Evolutionary conservation across 257 asterid species (phyloP).

Genomic region (Plantago major): DNA sequence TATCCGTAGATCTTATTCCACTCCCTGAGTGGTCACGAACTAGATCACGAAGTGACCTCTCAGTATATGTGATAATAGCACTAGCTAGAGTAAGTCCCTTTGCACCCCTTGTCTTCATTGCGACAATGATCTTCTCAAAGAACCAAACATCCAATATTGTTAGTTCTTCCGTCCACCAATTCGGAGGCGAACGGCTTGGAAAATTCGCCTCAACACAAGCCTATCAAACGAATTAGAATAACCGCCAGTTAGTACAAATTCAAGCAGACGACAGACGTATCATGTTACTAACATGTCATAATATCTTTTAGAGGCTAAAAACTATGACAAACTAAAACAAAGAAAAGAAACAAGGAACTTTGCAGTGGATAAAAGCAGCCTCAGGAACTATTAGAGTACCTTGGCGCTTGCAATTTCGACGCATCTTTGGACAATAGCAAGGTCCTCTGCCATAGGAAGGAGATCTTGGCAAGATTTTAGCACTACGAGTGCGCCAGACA

Average conservation of each 20-base stretch:
- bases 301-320: neutral
- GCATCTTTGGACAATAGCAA: conserved; percentile 62
- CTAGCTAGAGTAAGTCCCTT: conserved; percentile 72
- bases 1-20: conserved; percentile 28
- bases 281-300: neutral
- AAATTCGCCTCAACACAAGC: conserved; percentile 91
- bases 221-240: conserved; percentile 24
- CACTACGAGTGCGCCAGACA: conserved; percentile 82
- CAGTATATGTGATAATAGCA: conserved; percentile 78
- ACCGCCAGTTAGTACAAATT: neutral
- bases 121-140: conserved; percentile 49
- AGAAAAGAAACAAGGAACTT: neutral
- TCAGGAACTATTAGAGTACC: conserved; percentile 31
- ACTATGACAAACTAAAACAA: neutral
- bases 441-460: conserved; percentile 79
- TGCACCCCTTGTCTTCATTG: conserved; percentile 74
- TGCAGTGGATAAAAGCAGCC: neutral
- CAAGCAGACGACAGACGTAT: neutral
- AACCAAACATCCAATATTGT: conserved; percentile 58
- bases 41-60: conserved; percentile 67
- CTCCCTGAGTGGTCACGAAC: conserved; percentile 77
- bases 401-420: conserved; percentile 79
- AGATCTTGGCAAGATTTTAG: conserved; percentile 81
- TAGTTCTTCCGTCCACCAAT: conserved; percentile 99
- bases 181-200: conserved; percentile 93